Base-by-base conservation (phyloP, 2,329 filamentous ascomycete genomes). In the Epichloe glyceriae region DNA sequence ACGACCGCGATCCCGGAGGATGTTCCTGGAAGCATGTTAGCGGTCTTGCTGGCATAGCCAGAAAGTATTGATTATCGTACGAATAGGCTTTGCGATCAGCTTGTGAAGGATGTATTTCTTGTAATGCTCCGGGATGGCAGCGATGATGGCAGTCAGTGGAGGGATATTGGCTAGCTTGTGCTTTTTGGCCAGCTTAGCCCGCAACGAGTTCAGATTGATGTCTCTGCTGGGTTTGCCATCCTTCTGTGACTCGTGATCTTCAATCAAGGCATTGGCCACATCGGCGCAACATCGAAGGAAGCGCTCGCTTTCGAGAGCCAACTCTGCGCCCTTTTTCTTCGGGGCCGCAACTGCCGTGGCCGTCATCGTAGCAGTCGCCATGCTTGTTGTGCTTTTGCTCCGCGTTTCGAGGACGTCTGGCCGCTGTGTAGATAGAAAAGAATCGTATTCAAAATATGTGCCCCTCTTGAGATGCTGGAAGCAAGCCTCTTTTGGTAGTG, bases 21-120 rank as follows among this genome's bases (percentile, higher is more conserved):
- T 15, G 91, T 96, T 60, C 88, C 82, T 87, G 56, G n/a, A 47
- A 35, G 34, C 39, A 14, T 20, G 53, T 60, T 40, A 58, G 51
- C 20, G 34, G 10, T 10, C 10, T 39, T 22, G 15, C 3, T 10
- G 8, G 15, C 5, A 15, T 11, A 12, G 4, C 6, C n/a, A 3
- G 3, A 19, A 1, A 8, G 14, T 15, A 20, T 11, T 30, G 17
- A 15, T n/a, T n/a, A 5, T 50, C 59, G 46, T 76, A 85, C 87
- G 79, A 53, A 98, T 97, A 2, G 93, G 93, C 70, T 98, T 98
- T 26, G 94, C 93, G 60, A 98, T 89, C 55, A 98, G 74, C 70
- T 95, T 95, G 19, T 90, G 93, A 55, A 97, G 71, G 54, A 98
- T 96, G 62, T 97, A 97, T 72, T 97, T 98, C 75, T 97, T 98